Percentiles rank a stretch among this genome's conserved stretches.
These are phyloP conservation scores for Penicillium cataractarum DNA, from an alignment of 495 filamentous ascomycete species.

Conservation along the genomic window DNA sequence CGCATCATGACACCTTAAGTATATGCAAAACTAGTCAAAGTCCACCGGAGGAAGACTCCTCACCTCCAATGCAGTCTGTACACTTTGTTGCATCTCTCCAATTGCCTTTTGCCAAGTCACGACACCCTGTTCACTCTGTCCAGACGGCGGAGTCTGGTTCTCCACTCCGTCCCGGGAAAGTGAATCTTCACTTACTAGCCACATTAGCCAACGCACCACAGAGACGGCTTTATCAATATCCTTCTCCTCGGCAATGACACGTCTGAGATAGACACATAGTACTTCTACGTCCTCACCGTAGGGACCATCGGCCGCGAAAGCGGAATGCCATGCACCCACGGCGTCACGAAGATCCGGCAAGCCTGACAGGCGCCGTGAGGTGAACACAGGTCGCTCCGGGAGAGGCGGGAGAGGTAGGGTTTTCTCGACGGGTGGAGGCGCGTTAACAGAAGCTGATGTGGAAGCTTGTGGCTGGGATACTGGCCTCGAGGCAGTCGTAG, in stretches of 20 bases:
- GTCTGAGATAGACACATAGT: constrained; percentile 66
- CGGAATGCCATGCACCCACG: constrained; percentile 67
- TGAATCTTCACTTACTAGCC: constrained; percentile 62
- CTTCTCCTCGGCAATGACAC: constrained; percentile 71
- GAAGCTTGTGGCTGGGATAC: constrained; percentile 23
- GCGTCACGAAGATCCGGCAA: constrained; percentile 62
- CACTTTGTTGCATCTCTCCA: constrained; percentile 54
- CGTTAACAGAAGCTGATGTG: not conserved
- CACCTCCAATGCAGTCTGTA: constrained; percentile 61
- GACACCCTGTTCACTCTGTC: constrained; percentile 19
- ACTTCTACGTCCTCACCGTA: constrained; percentile 76
- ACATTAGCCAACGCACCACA: constrained; percentile 70
- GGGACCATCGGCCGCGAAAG: constrained; percentile 69
- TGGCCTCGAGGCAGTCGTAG: constrained; percentile 23
- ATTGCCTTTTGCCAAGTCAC: constrained; percentile 58
- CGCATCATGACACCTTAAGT: constrained; percentile 10
- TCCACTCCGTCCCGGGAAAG: constrained; percentile 10
- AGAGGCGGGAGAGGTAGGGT: constrained; percentile 53
- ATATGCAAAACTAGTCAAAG: constrained; percentile 38
- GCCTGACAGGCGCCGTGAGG: constrained; percentile 57
- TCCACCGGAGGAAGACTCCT: constrained; percentile 68
- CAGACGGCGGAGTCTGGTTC: constrained; percentile 13
- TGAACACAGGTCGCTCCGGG: constrained; percentile 64
- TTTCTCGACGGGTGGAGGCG: constrained; percentile 30
- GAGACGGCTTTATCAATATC: constrained; percentile 75